Evolutionary conservation across 345 rosid genomes (phyloP), one percentile per base, ranked within the genome.

Genomic region (Brassica incana): DNA sequence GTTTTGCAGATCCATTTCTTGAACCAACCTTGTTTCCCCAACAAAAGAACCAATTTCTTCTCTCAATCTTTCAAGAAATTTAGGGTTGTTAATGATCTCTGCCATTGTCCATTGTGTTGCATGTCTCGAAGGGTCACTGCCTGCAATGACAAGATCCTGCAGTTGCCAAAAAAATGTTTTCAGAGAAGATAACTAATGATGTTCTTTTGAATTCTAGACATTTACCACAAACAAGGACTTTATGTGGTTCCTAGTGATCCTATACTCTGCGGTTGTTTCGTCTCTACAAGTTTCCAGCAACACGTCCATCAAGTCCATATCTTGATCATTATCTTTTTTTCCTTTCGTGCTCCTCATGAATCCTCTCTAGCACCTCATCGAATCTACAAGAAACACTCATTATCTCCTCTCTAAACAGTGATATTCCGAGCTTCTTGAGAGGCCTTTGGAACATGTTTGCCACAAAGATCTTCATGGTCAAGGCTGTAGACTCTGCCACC

Each of bases 101-200:
- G 94, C 81, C 23, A 88, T 73, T 32, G 90, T 88, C 92, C 91
- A 90, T 58, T 86, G 89, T 65, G 59, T 84, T 2, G 88, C 68
- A 10, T 82, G 62, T 0, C 86, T 73, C 0, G 90, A 83, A 16
- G 91, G 86, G 15, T 88, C 92, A 0, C 89, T 89, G 68, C 90
- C 95, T 5, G 83, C 92, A 23, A 65, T 74, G 61, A 90, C 75
- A 71, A 87, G 77, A 65, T 90, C 88, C 91, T 88, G 79, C 45
- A 36, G 10, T 43, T 12, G 36, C 72, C 3, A 50, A 50, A 50
- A 40, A 40, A 67, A 25, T 5, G 6, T 9, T 80, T 92, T 92
- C 80, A 60, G 65, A 60, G n/a, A 60, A 11, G 33, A 25, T 5
- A 60, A 25, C 8, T 38, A 5, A 25, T 25, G 32, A 11, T 59